Evolutionary conservation across 2,329 filamentous ascomycete genomes (phyloP), one percentile per base, ranked within the genome.

Genomic region (Dryadomyces quercivorus): DNA sequence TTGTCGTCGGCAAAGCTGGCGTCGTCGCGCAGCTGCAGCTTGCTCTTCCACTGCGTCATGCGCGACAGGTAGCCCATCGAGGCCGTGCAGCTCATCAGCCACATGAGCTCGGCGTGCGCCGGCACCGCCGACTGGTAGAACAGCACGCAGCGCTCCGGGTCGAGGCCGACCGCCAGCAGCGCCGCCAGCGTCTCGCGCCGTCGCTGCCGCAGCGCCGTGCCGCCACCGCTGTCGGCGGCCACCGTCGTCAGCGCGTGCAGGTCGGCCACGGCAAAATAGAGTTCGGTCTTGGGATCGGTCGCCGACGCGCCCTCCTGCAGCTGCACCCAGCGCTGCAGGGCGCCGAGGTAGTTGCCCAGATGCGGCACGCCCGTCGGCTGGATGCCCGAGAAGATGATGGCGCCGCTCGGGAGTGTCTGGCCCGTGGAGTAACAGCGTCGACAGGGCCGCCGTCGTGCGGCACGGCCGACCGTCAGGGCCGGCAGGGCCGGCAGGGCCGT

Each of bases 11-110:
- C 68, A 1, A 80, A 69, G 8, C 74, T 76, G 2, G 78, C 73
- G 55, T 81, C 73, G 20, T 84, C 74, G 10, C 77, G 70, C 20
- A 90, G 67, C 20, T 82, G 75, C 18, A 93, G 71, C 68, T 94
- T 95, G 67, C 81, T 88, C 86, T 98, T 98, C 91, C 93, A 98
- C 69, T 97, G 93, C 31, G 93, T 97, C 93, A 98, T 98, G n/a
- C 93, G 78, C 10, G 86, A 86, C n/a, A 98, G 73, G 69, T 95
- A 95, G 43, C 93, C 93, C 69, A 93, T 90, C 5, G 88, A 92
- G 22, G 93, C 88, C 52, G 87, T 86, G 61, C 91, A 96, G 65
- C 88, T 92, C 58, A 98, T 72, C 64, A 97, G 90, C 93, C 93
- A 98, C 87, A 95, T 95, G 59, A 98, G 76, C 69, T 97, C 91